Evolutionary conservation across 768 basidiomycete species (phyloP), one percentile per base, ranked within the genome.

Genomic region (Albatrellus ellisii): DNA sequence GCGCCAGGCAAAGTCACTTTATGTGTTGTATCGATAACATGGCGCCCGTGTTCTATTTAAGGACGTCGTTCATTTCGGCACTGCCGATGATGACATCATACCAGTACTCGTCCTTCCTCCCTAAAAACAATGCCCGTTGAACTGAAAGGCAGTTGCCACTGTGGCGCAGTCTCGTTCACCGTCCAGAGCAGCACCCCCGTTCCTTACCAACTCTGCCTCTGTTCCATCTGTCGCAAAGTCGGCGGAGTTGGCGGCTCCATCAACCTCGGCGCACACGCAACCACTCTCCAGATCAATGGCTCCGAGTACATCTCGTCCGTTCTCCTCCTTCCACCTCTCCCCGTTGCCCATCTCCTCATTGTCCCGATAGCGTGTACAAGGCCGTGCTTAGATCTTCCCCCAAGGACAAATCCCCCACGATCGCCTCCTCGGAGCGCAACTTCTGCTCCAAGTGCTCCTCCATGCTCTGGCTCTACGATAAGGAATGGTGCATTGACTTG

Each of bases 181-280:
- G 56, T 65, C 12, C 43, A 58, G 32, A 64, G 61, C 0, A 78
- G 72, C 51, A 78, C 75, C 0, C 64, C 77, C 2, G 65, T 77
- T 4, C 77, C 78, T 6, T 81, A 77, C 52, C 75, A 78, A 72
- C 54, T 80, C 25, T 81, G 79, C 50, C 40, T 73, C 4, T 81
- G 79, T 53, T 79, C 76, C 26, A 79, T 81, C 46, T 81, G 79
- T 52, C 72, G 79, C 44, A 81, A 81, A 55, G 75, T 78, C 8
- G 77, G 77, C 28, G 79, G 79, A 11, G 60, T 60, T 0, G 75
- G 77, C 10, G 78, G 79, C 0, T 73, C 76, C 2, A 67, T 80
- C 54, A 80, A 80, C 46, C 68, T 81, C n/a, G 72, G 75, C 18
- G 79, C 68, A 1, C 59, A 69, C 35, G 62, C 61, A 11, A 54